These are phyloP conservation scores for Prunus campanulata DNA, from an alignment of 306 rosid species.

Conservation along the genomic window DNA sequence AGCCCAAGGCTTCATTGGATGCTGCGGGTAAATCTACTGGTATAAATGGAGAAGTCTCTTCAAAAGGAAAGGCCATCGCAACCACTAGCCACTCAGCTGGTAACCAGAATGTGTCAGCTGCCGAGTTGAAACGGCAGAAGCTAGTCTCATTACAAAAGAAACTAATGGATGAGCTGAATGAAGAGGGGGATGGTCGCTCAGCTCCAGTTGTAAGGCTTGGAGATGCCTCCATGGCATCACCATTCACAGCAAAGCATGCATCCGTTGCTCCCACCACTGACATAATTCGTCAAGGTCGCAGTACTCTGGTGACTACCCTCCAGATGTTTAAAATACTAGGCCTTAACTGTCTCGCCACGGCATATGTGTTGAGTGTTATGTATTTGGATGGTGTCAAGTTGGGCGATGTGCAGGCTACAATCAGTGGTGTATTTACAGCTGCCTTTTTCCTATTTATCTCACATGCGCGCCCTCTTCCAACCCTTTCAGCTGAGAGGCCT, in stretches of 20 bases:
- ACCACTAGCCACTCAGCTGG: constrained; percentile 44
- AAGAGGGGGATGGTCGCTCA: constrained; percentile 88
- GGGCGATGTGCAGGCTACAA: constrained; percentile 95
- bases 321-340: constrained; percentile 99
- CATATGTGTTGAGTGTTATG: constrained; percentile 98
- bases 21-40: constrained; percentile 47
- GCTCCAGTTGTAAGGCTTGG: constrained; percentile 94
- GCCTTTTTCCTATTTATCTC: constrained; percentile 97
- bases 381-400: constrained; percentile 97
- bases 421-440: constrained; percentile 96
- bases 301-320: constrained; percentile 95
- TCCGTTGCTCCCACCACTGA: constrained; percentile 91
- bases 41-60: constrained; percentile 65
- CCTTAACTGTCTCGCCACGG: constrained; percentile 97
- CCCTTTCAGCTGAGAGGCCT: constrained; percentile 85
- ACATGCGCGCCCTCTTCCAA: constrained; percentile 93
- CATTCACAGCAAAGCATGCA: constrained; percentile 98
- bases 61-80: constrained; percentile 47
- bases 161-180: constrained; percentile 87
- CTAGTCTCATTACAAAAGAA: constrained; percentile 55
- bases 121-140: constrained; percentile 71
- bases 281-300: constrained; percentile 98
- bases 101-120: constrained; percentile 65
- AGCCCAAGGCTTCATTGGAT: constrained; percentile 54
- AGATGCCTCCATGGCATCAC: constrained; percentile 99